A percentile compares a stretch with the other conserved stretches of the same genome.
These are phyloP conservation scores for Citrullus colocynthis DNA, from an alignment of 306 rosid species.

Conservation along the genomic window DNA sequence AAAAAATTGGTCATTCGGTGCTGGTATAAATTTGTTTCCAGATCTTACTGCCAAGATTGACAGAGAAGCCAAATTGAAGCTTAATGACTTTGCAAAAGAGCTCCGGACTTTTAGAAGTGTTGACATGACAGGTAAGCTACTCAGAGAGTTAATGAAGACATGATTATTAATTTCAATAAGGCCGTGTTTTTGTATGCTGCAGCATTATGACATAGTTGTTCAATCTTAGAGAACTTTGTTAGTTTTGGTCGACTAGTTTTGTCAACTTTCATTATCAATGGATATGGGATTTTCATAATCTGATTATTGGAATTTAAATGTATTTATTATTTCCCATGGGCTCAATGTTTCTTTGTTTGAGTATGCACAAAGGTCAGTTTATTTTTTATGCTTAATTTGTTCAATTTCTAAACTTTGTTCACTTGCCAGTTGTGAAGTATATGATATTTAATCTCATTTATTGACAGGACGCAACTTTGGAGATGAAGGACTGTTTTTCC, in stretches of 20 bases:
- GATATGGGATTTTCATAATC: background rate
- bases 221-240: background rate
- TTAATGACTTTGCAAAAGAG: conserved; percentile 82
- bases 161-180: conserved; percentile 10
- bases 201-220: background rate
- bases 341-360: background rate
- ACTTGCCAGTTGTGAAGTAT: background rate
- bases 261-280: background rate
- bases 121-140: conserved; percentile 85
- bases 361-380: background rate
- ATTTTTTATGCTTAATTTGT: background rate
- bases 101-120: conserved; percentile 63
- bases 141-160: conserved; percentile 2
- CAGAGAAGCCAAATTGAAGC: conserved; percentile 71
- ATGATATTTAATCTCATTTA: background rate
- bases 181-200: background rate
- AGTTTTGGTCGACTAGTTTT: background rate
- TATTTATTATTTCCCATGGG: background rate
- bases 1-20: conserved; percentile 60
- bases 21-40: conserved; percentile 69
- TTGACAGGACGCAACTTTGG: conserved; percentile 91
- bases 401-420: background rate
- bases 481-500: conserved; percentile 85
- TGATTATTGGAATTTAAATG: background rate
- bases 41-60: conserved; percentile 68